phyloP scores from a whole-genome alignment of 2,329 filamentous ascomycete genomes.

The Coniella lustricola region DNA sequence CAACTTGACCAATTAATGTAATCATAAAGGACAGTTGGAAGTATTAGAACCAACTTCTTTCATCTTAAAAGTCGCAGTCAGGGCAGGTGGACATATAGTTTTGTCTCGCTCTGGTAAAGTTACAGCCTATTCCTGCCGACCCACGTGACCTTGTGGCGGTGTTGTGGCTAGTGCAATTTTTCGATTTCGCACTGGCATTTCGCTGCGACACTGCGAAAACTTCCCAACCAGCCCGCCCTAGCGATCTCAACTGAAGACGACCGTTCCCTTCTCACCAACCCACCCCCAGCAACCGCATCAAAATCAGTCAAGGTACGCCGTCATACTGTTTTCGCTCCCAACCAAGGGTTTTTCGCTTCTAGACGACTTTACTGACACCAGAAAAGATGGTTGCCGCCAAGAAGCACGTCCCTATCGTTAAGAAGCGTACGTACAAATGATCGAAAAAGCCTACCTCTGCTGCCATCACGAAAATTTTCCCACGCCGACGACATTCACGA shows the following conservation, averaged over 20 bases:
- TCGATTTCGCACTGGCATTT: constrained; percentile 4
- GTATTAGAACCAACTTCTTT: no score
- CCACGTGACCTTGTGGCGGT: constrained; percentile 7
- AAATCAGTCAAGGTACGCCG: constrained; percentile 16
- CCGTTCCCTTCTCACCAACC: constrained; percentile 6
- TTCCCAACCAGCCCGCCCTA: constrained; percentile 2
- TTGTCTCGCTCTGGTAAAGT: neutral
- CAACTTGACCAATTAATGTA: no score
- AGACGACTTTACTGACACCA: constrained; percentile 3
- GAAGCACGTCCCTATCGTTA: constrained; percentile 99
- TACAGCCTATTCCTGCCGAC: neutral
- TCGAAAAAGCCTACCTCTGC: constrained; percentile 12
- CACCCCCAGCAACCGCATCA: constrained; percentile 14
- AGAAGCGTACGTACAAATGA: constrained; percentile 82
- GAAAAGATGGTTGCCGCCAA: constrained; percentile 93
- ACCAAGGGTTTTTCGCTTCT: neutral
- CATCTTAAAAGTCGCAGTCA: no score
- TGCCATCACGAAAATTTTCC: constrained; percentile 7
- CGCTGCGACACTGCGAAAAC: constrained; percentile 6
- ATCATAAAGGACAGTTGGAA: no score
- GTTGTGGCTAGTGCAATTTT: constrained; percentile 8
- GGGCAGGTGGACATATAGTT: no score
- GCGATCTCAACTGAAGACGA: constrained; percentile 10
- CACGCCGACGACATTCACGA: neutral
- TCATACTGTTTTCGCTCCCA: neutral